phyloP scores from a whole-genome alignment of 345 rosid species.

The Noccaea bulbosa region DNA sequence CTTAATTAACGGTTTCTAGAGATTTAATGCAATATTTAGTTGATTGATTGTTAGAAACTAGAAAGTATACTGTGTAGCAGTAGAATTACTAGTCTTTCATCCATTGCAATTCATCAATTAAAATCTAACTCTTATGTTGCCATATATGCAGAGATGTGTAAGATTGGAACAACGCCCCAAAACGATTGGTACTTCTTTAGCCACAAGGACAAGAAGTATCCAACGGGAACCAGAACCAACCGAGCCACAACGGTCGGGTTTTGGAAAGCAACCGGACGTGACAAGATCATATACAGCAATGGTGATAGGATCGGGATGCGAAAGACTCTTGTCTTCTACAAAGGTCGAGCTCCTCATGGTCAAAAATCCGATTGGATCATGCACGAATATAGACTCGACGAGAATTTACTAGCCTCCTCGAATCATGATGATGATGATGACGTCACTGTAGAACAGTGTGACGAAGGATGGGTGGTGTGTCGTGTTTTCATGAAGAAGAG shows the following conservation, averaged over 20 bases:
- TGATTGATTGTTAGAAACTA: neutral
- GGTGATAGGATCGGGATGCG: slow-evolving; percentile 69
- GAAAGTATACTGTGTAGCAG: neutral
- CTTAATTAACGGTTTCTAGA: neutral
- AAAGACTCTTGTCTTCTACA: slow-evolving; percentile 76
- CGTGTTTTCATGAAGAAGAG: slow-evolving; percentile 76
- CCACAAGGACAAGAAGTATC: slow-evolving; percentile 82
- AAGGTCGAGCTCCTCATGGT: slow-evolving; percentile 85
- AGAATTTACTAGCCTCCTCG: slow-evolving; percentile 32
- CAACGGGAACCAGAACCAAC: slow-evolving; percentile 80
- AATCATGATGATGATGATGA: slow-evolving; percentile 14
- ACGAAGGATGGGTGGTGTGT: slow-evolving; percentile 84
- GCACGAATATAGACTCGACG: slow-evolving; percentile 80
- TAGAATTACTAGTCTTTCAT: neutral
- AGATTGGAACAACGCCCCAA: slow-evolving; percentile 77
- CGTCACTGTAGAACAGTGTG: slow-evolving; percentile 11
- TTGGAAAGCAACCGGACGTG: slow-evolving; percentile 88
- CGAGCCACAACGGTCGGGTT: slow-evolving; percentile 81
- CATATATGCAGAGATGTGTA: slow-evolving; percentile 60
- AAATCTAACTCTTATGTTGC: neutral
- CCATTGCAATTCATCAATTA: neutral
- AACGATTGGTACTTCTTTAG: slow-evolving; percentile 86
- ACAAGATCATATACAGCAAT: slow-evolving; percentile 64
- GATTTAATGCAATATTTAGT: neutral
- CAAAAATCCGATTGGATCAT: slow-evolving; percentile 83